Evolutionary conservation across 805 yeast species (phyloP), one percentile per base, ranked within the genome.

Genomic region (Zygosaccharomyces siamensis): DNA sequence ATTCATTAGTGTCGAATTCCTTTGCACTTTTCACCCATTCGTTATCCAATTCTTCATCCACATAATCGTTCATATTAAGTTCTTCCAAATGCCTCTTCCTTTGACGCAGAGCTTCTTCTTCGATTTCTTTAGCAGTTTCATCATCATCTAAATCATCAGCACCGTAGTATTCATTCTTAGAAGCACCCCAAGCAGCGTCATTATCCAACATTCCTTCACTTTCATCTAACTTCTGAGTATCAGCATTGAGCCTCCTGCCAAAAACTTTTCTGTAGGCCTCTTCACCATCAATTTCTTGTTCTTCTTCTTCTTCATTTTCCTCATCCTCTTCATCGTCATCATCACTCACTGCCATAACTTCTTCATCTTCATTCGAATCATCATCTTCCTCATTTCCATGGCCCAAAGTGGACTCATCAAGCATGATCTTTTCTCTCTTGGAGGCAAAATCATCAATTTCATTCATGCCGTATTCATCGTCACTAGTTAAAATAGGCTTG

Each of bases 51-150:
- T 81, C 78, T 49, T 88, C 95, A 54, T 88, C 93, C 57, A 84
- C 69, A 63, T 76, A 83, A 64, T 85, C 93, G 24, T 76, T 86
- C 77, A 85, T 82, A 41, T 81, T 79, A 57, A 90, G 72, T 39
- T 85, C 95, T 55, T 80, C 80, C 50, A 88, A 69, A 64, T 89
- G 89, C 56, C 79, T 76, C 71, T 85, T 86, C 69, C 90, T 97
- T 56, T 88, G 81, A 61, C 89, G 81, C 43, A 87, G 62, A 0
- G 98, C 98, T 68, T 93, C 97, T 58, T 80, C 82, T 49, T 92
- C 93, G 69, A 89, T 83, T 53, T 79, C 82, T 53, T 80, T 82
- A 4, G 88, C 86, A 28, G 81, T 83, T 46, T 81, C 95, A 28
- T 84, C 92, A 54, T 86, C 70, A 54, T 78, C 75, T 3, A 69